Conservation (phyloP, 352 stramenopile genomes). For the Globisporangium solare region DNA sequence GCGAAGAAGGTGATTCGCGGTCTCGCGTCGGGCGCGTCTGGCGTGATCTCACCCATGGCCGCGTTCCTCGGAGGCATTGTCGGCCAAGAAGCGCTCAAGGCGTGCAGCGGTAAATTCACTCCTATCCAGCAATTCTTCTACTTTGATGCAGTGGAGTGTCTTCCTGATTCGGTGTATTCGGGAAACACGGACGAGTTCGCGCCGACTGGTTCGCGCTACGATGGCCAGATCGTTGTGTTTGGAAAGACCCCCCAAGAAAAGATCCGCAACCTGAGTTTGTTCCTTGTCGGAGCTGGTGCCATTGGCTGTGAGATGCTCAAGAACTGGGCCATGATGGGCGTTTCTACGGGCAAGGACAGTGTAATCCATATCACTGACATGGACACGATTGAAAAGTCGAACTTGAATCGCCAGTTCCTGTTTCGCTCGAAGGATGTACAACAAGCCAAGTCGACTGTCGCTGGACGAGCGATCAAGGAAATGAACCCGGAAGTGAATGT, state of each 20-base stretch:
- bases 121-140: conserved; percentile 99
- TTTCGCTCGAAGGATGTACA: conserved; percentile 97
- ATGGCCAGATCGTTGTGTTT: conserved; percentile 92
- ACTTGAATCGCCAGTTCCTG: conserved; percentile 98
- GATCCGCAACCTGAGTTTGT: conserved; percentile 89
- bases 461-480: conserved; percentile 84
- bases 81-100: conserved; percentile 98
- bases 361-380: conserved; percentile 98
- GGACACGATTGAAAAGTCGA: conserved; percentile 99
- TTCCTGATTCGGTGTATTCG: conserved; percentile 84
- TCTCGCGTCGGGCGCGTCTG: conserved; percentile 85
- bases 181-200: conserved; percentile 50
- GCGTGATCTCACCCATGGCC: conserved; percentile 95
- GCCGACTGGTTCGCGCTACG: conserved; percentile 82
- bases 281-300: conserved; percentile 97
- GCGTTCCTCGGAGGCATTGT: conserved; percentile 97
- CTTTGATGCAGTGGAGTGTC: conserved; percentile 96
- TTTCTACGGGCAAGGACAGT: conserved; percentile 84
- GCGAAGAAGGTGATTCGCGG: conserved; percentile 68
- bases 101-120: conserved; percentile 98
- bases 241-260: conserved; percentile 72
- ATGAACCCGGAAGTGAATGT: conserved; percentile 98
- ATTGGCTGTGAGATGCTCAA: conserved; percentile 99
- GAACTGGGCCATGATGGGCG: conserved; percentile 99
- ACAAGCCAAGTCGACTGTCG: conserved; percentile 94